Evolutionary conservation across 2,329 filamentous ascomycete genomes (phyloP).

Genomic region (Elsinoe fawcettii): DNA sequence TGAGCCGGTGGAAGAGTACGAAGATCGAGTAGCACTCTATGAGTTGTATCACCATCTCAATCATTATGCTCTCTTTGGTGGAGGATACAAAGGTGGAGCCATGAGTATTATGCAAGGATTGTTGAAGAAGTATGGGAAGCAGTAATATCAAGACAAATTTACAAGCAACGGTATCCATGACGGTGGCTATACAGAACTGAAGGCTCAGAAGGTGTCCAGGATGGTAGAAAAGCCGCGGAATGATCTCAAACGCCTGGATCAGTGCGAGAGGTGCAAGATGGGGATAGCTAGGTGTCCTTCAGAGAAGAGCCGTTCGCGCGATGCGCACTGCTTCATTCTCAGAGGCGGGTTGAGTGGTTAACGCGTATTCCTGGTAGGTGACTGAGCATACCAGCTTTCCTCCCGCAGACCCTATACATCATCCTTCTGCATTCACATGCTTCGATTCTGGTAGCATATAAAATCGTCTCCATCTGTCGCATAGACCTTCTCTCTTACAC

Average conservation of each 20-base stretch:
- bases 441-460: neutral
- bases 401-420: neutral
- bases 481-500: neutral
- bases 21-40: constrained; percentile 74
- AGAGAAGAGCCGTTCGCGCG: too few relatives aligned
- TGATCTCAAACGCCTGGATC: too few relatives aligned
- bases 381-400: neutral
- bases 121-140: constrained; percentile 58
- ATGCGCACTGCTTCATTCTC: too few relatives aligned
- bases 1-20: constrained; percentile 73
- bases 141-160: neutral
- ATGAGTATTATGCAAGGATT: constrained; percentile 71
- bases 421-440: neutral
- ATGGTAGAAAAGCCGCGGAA: too few relatives aligned
- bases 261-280: too few relatives aligned
- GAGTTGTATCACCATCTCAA: constrained; percentile 86
- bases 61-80: constrained; percentile 77
- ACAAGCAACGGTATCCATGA: neutral
- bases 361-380: too few relatives aligned
- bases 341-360: too few relatives aligned
- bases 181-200: too few relatives aligned
- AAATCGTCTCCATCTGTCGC: neutral
- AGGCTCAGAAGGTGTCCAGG: too few relatives aligned
- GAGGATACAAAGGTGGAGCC: constrained; percentile 67
- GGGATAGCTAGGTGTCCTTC: too few relatives aligned